Base-by-base conservation (phyloP, 2,329 filamentous ascomycete genomes). In the Helicocarpus griseus region DNA sequence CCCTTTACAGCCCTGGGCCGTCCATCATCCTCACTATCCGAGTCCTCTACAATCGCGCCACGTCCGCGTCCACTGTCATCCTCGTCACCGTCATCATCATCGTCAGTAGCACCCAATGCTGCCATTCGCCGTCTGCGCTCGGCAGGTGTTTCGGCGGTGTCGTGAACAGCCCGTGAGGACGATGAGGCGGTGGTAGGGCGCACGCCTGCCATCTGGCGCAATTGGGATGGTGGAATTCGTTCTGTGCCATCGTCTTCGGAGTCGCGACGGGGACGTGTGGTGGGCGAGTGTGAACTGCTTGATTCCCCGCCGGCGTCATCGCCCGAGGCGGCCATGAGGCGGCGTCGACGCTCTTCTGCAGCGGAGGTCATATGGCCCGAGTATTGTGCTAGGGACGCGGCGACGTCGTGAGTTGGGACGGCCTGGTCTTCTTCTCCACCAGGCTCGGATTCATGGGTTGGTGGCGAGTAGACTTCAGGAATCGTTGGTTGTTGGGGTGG, bases 121-220 rank as follows among this genome's bases (percentile, higher is more conserved):
- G 70, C 72, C 6, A 74, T 64, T 60, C 72, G 70, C 52, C 72
- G 71, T 45, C 70, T 66, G 36, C 70, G 71, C 55, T 75, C 72
- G 7, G 71, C 72, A 1, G 70, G 70, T 3, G 72, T 74, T 53
- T 73, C 70, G 24, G 63, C 65, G 0, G 66, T 67, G n/a, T 70
- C 67, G 13, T 49, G 31, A 8, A 48, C 46, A 7, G 28, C 21
- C 2, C 21, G 21, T 26, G 46, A 21, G 31, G 47, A 24, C 1
- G 50, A 31, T 19, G 39, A 9, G 17, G 41, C 22, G 44, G 38
- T 45, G 48, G 31, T 22, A 40, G 19, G 5, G 45, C 19, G 26
- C 21, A 48, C 21, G 8, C 48, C 50, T 8, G 54, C 45, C 14
- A 56, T 8, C 19, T 53, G 52, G 45, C 57, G 54, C 3, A 44